Evolutionary conservation across 1,284 basidiomycete species (phyloP), one percentile per base, ranked within the genome.

Genomic region (Sanguinoderma infundibulare): DNA sequence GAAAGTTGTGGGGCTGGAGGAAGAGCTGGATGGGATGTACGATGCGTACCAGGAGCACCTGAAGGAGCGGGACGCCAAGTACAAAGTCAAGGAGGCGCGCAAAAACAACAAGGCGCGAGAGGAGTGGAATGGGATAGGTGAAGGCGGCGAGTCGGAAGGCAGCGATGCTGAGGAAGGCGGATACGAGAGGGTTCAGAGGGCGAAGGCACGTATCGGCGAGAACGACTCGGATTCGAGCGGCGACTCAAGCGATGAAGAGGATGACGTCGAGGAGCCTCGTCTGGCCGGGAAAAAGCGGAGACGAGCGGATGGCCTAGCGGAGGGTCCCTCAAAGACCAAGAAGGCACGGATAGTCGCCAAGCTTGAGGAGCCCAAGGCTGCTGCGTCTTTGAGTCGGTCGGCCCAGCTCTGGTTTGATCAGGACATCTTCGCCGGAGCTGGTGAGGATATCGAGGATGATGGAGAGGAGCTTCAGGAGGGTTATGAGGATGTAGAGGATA

Each of bases 391-490:
- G 10, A 87, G 81, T 66, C 80, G 81, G 47, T 80, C 82, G 38
- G 78, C 89, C 0, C 79, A 85, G 67, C 69, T 98, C 22, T 99
- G 98, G 98, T 99, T 99, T 76, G 92, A 95, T 71, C 98, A 98
- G 75, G 91, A 92, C 54, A 78, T 98, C 53, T 99, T 99, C 81
- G 85, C 89, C 61, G 91, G 84, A n/a, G 73, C 94, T 7, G 87
- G 86, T 30, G 82, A 83, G 52, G 70, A 87, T 8, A 80, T 80
- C 10, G 79, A 79, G n/a, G 72, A 83, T n/a, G 72, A 75, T 15
- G 78, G 78, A 0, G 77, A 75, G 4, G 74, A 64, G 63, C 77
- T 67, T 8, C 61, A 54, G 26, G 81, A 83, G 46, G 67, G 61
- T 3, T 68, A 70, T n/a, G 71, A 59, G 32, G 77, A 73, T 7